Conservation (phyloP, 1,139 yeast genomes). For the Hyphopichia pseudoburtonii region DNA sequence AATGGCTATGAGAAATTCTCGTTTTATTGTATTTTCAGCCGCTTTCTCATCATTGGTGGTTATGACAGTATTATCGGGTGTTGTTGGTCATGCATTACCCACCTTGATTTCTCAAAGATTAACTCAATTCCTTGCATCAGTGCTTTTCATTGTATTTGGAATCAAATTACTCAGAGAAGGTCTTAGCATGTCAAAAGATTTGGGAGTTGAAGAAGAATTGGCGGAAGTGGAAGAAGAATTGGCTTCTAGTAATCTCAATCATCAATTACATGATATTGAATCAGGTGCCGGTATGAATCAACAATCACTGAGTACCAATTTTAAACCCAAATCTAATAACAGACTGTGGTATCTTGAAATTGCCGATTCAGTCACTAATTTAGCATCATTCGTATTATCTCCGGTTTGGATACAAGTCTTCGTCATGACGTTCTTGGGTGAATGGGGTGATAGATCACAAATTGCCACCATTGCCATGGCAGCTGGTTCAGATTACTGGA, state of each 20-base stretch:
- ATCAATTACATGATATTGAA: slow-evolving; percentile 56
- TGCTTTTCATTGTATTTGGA: slow-evolving; percentile 82
- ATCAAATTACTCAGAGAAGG: slow-evolving; percentile 77
- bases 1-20: slow-evolving; percentile 94
- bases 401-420: slow-evolving; percentile 95
- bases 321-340: slow-evolving; percentile 9
- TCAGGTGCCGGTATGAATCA: too few species aligned
- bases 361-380: slow-evolving; percentile 42
- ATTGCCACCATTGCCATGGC: slow-evolving; percentile 99
- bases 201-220: slow-evolving; percentile 91
- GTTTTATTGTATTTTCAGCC: slow-evolving; percentile 79
- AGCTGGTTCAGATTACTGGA: slow-evolving; percentile 92
- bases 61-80: slow-evolving; percentile 89
- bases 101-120: slow-evolving; percentile 73
- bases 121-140: slow-evolving; percentile 80
- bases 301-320: slow-evolving; percentile 9
- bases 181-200: slow-evolving; percentile 70
- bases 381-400: slow-evolving; percentile 66
- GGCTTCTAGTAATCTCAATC: slow-evolving; percentile 58
- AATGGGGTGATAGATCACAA: slow-evolving; percentile 99
- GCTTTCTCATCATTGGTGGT: slow-evolving; percentile 84
- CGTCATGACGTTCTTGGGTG: slow-evolving; percentile 94
- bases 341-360: slow-evolving; percentile 26
- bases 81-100: slow-evolving; percentile 91
- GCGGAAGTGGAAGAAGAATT: slow-evolving; percentile 97